Evolutionary conservation across 2,329 filamentous ascomycete species (phyloP).

Genomic region (Beauveria sp.): DNA sequence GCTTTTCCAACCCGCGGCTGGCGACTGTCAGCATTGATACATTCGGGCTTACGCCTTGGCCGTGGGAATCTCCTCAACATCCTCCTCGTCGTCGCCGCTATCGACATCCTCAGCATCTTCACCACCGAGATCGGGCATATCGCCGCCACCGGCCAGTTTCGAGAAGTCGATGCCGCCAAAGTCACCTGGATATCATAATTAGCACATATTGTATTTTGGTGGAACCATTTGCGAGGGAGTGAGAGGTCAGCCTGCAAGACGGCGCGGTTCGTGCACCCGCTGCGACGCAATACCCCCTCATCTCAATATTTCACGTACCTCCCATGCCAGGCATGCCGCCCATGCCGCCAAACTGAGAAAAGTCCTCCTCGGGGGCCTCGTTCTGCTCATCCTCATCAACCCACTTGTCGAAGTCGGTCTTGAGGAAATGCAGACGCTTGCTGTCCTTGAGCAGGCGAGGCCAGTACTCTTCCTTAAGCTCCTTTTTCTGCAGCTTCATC

Average conservation of each 20-base stretch:
- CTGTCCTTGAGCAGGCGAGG: conserved; percentile 84
- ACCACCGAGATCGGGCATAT: conserved; percentile 32
- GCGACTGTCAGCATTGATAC: conserved; percentile 4
- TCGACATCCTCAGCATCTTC: conserved; percentile 43
- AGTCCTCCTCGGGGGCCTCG: conserved; percentile 75
- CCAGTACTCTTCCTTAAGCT: conserved; percentile 91
- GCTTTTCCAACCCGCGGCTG: conserved; percentile 10
- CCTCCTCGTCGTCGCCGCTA: conserved; percentile 50
- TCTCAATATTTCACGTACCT: conserved; percentile 24
- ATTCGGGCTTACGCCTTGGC: conserved; percentile 23
- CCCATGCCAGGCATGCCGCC: conserved; percentile 57
- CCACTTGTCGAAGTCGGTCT: conserved; percentile 99
- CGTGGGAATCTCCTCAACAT: conserved; percentile 45
- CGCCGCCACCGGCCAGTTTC: conserved; percentile 60
- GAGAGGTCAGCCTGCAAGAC: not conserved
- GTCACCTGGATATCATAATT: conserved; percentile 37
- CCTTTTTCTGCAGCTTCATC: conserved; percentile 94
- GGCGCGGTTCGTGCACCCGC: conserved; percentile 15
- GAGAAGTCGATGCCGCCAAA: conserved; percentile 82
- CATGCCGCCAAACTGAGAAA: conserved; percentile 60
- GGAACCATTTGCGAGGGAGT: not conserved
- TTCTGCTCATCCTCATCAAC: conserved; percentile 98
- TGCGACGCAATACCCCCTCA: not conserved
- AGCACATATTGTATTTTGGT: not conserved
- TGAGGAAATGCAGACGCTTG: conserved; percentile 89